Evolutionary conservation across 1,284 basidiomycete genomes (phyloP), one percentile per base, ranked within the genome.

Genomic region (Boletellus dicymbophilus): DNA sequence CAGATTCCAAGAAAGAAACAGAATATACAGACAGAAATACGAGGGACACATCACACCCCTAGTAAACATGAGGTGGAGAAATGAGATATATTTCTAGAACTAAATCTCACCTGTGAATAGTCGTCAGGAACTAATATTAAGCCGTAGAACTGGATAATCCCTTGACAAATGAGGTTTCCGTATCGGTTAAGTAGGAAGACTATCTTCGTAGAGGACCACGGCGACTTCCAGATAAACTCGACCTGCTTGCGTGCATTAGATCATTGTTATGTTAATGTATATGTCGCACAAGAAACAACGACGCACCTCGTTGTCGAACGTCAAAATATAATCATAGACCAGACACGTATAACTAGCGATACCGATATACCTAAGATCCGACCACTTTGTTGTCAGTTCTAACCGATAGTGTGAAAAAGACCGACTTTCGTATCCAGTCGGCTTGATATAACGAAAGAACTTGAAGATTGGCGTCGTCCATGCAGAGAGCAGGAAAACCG

Each of bases 151-250:
- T 41, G 39, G 25, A 41, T 21, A 15, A 18, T 18, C 4, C 26
- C 44, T 11, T 55, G 53, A 10, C 33, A 37, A 11, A 45, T 13
- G 9, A 55, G 34, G 15, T 51, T 51, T 26, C 3, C 31, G 18
- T 33, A 33, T 33, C 31, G 31, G 31, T 33, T 33, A n/a, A 33
- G 31, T n/a, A 33, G 41, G 23, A 55, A 55, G 12, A 39, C 26
- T n/a, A 41, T 41, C 44, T 55, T 55, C 18, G 45, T 34, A 6
- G 46, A 5, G 8, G 53, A 46, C 54, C 54, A 55, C 23, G 54
- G 53, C 1, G 44, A 40, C n/a, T 28, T 37, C 54, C 54, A 55
- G 31, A 55, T 48, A 44, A 56, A 55, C 18, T 23, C 18, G 26
- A 55, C 39, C 39, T 41, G 11, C 9, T n/a, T 6, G n/a, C 8